Conservation (phyloP, 1,284 basidiomycete genomes). For the Sanghuangporus sanghuang region DNA sequence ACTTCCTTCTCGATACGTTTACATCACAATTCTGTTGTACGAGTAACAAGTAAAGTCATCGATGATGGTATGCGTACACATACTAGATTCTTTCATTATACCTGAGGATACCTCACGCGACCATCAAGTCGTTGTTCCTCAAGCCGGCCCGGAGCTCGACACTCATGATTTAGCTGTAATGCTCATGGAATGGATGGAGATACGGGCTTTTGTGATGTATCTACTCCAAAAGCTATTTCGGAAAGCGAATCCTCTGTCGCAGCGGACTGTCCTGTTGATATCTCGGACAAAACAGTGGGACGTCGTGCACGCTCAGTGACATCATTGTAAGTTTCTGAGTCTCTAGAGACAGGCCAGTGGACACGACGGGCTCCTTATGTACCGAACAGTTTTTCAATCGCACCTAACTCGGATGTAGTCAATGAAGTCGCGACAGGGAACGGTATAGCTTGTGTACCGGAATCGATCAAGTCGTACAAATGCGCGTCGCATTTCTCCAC, state of each 20-base stretch:
- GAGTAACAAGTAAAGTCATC: background rate
- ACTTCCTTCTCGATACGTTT: no score
- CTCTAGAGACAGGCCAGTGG: background rate
- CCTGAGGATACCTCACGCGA: background rate
- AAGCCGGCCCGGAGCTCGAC: background rate
- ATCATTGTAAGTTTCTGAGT: background rate
- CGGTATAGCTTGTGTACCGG: background rate
- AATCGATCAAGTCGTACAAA: background rate
- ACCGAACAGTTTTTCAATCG: background rate
- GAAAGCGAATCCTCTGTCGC: background rate
- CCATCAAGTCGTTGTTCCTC: background rate
- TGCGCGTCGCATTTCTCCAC: background rate
- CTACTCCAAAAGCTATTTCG: background rate
- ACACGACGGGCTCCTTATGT: background rate
- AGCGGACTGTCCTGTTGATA: background rate
- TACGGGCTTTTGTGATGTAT: background rate
- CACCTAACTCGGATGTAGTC: background rate
- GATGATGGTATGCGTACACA: background rate
- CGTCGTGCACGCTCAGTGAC: background rate
- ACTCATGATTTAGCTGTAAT: background rate
- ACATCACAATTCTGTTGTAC: background rate
- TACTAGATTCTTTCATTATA: background rate
- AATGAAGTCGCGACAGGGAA: background rate
- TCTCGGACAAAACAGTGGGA: background rate
- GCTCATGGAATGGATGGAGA: background rate